phyloP scores from a whole-genome alignment of 306 rosid genomes.

The Acacia acuminata region DNA sequence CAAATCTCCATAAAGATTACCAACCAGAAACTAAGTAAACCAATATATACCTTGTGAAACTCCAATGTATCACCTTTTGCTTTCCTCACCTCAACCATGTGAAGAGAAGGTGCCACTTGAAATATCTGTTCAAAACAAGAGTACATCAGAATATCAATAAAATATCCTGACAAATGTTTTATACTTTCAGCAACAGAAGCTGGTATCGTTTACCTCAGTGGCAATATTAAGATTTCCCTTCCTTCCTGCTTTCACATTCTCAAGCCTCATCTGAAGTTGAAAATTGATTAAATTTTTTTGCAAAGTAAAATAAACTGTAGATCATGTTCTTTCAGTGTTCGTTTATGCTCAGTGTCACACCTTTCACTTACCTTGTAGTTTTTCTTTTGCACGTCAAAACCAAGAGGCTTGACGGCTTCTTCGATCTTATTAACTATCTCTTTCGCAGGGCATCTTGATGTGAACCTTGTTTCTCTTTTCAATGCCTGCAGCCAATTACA shows the following conservation, averaged over 20 bases:
- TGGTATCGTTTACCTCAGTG: slow-evolving; percentile 67
- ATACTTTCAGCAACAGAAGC: background rate
- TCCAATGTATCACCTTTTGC: slow-evolving; percentile 99
- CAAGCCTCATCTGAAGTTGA: slow-evolving; percentile 79
- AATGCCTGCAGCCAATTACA: slow-evolving; percentile 55
- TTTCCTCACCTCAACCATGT: slow-evolving; percentile 96
- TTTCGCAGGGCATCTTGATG: slow-evolving; percentile 83
- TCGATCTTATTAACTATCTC: slow-evolving; percentile 92
- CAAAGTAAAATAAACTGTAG: slow-evolving; percentile 10
- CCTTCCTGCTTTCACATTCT: slow-evolving; percentile 92
- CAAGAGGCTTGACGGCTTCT: slow-evolving; percentile 98
- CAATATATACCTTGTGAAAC: slow-evolving; percentile 78
- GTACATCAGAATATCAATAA: slow-evolving; percentile 3
- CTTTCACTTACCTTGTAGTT: slow-evolving; percentile 76
- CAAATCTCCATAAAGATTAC: background rate
- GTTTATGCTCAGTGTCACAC: slow-evolving; percentile 3
- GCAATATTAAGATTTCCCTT: slow-evolving; percentile 98
- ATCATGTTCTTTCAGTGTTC: background rate
- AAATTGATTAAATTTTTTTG: slow-evolving; percentile 17
- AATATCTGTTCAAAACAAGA: slow-evolving; percentile 57
- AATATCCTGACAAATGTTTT: slow-evolving; percentile 6
- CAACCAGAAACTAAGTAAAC: background rate
- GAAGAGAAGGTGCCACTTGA: slow-evolving; percentile 98
- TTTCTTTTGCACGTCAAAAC: slow-evolving; percentile 95
- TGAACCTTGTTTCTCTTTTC: slow-evolving; percentile 97